Evolutionary conservation across 164 flowering plant species (phyloP), one percentile per base, ranked within the genome.

Genomic region (Aristolochia fimbriata): DNA sequence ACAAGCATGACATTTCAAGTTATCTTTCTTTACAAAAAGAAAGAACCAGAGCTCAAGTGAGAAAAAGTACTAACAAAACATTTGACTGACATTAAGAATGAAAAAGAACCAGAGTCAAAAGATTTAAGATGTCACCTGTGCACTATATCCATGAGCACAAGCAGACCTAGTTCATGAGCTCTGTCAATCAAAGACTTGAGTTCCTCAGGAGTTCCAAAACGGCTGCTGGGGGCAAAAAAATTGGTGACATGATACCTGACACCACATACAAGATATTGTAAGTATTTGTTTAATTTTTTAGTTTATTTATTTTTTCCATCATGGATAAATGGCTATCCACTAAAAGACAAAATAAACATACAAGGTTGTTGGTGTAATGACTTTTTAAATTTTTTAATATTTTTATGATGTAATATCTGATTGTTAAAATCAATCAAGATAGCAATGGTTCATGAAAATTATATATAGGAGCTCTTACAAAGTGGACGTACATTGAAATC

Each of bases 61-160:
- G 5, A 27, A 27, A 4, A 31, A 20, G 20, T 57, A 30, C 45
- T n/a, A 24, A 23, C 10, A 6, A 22, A 17, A 56, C 10, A 30
- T 16, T 15, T 15, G 31, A 30, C 13, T 12, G n/a, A 11, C 6
- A 30, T 27, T 33, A 27, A 30, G 6, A 16, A 56, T 56, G 15
- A 9, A 4, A 12, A 27, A 50, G 30, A 41, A 14, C 9, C 17
- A 9, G 4, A 24, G n/a, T 51, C 27, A 13, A 20, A 21, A 24
- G 20, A 10, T 8, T 1, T 54, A 54, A 58, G 55, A 13, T 45
- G 51, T 60, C 80, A 94, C 99, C 99, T 94, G 68, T 94, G 99
- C 68, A 94, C 99, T 64, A 94, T 80, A 81, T 94, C 99, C 99
- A 94, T 94, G 41, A 94, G 93, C 68, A 94, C 99, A 75, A 94